Evolutionary conservation across 257 asterid genomes (phyloP), one percentile per base, ranked within the genome.

Genomic region (Mentha longifolia): DNA sequence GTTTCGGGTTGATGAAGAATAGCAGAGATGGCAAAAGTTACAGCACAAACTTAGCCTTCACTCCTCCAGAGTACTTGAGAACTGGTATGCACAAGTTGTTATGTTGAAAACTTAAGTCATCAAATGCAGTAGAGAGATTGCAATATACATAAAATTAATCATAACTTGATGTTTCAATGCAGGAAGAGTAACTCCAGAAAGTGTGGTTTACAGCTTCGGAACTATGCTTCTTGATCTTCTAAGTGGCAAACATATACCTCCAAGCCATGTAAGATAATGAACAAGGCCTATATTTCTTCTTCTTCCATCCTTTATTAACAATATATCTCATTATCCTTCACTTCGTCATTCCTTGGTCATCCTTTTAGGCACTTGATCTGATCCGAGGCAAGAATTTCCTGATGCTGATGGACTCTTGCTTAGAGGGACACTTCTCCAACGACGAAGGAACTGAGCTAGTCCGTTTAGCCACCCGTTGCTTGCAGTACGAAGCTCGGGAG

Each of bases 401-500:
- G 62, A 82, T 86, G 89, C 84, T 86, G 69, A 82, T 84, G 89
- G 92, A 86, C 73, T 84, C 92, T 35, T 86, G 97, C 78, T 77
- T 94, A 83, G 99, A 94, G 86, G 97, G 98, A 30, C 96, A 94
- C 64, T 91, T 91, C 71, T 85, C 97, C 10, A 83, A 82, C 46
- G 95, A 87, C 47, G 98, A 89, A 67, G 92, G 97, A 19, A 89
- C 97, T 28, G 97, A 91, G 75, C 81, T 94, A 83, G 96, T 94
- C 8, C 79, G 96, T 45, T 68, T 94, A 77, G 98, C 99, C 71
- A 86, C 96, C 41, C 91, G 97, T 71, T 94, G 99, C 87, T 80
- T 94, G 87, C 97, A 94, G 68, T 91, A 88, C 47, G 99, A 94
- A 78, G 93, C 96, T 15, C 91, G 93, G 19, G 98, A 91, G 71